Evolutionary conservation across 2,329 filamentous ascomycete species (phyloP).

Genomic region (Nannizzia gypsea): DNA sequence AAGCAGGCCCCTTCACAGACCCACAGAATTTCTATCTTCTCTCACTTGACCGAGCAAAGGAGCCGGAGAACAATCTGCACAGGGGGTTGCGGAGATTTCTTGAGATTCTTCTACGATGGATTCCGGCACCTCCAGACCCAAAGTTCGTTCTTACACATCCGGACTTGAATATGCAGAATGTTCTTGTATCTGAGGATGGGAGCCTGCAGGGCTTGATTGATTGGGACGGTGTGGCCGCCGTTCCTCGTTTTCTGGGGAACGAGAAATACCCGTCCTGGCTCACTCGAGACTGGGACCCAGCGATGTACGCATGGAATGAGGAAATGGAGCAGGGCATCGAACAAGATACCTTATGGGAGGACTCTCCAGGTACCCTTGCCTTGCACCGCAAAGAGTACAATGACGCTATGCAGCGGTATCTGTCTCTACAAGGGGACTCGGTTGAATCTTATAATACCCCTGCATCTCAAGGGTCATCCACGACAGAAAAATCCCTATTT

Average conservation of each 20-base stretch:
- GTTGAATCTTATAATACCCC: background rate
- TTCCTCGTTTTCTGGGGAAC: conserved; percentile 10
- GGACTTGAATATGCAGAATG: conserved; percentile 8
- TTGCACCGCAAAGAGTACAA: too few species aligned
- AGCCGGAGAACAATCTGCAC: conserved; percentile 5
- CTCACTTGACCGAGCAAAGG: conserved; percentile 4
- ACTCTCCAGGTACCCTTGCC: conserved; percentile 7
- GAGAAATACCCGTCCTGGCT: conserved; percentile 12
- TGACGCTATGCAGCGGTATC: conserved; percentile 3
- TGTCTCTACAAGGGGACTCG: background rate
- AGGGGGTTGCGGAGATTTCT: conserved; percentile 8
- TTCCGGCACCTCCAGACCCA: conserved; percentile 4
- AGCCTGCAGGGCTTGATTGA: conserved; percentile 10
- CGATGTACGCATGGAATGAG: conserved; percentile 11
- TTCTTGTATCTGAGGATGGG: conserved; percentile 10
- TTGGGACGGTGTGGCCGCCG: conserved; percentile 11
- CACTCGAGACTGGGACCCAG: conserved; percentile 12
- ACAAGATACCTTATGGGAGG: conserved; percentile 8
- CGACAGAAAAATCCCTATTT: conserved; percentile 8
- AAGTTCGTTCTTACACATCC: conserved; percentile 9
- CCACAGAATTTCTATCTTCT: conserved; percentile 9
- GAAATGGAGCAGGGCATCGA: conserved; percentile 9
- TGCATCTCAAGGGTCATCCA: background rate
- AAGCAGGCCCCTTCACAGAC: conserved; percentile 8
- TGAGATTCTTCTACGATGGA: conserved; percentile 6